Conservation (phyloP, 2,329 filamentous ascomycete species). For the Lasiodiplodia hormozganensis region DNA sequence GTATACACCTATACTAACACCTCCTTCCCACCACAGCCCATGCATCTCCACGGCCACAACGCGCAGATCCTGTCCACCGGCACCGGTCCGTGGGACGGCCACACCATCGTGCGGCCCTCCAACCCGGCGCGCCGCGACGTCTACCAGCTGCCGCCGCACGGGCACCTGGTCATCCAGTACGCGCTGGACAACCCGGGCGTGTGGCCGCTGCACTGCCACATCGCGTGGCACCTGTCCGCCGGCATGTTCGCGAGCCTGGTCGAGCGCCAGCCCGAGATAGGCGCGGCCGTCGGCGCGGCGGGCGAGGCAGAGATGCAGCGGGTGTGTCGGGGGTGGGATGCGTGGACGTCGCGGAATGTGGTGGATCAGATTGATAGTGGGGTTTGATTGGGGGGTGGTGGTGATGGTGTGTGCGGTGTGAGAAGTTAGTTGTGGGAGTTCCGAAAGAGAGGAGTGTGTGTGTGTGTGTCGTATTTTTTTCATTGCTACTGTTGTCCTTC, state of each 20-base stretch:
- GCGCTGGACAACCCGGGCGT: constrained; percentile 45
- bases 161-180: constrained; percentile 44
- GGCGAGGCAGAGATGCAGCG: constrained; percentile 31
- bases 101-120: constrained; percentile 40
- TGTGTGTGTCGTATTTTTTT: neutral
- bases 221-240: constrained; percentile 42
- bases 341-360: constrained; percentile 39
- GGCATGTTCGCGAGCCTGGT: constrained; percentile 39
- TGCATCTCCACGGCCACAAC: constrained; percentile 56
- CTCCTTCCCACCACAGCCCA: neutral
- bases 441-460: too few relatives aligned
- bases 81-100: constrained; percentile 49
- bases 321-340: constrained; percentile 40
- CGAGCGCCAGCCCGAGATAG: constrained; percentile 37
- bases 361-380: constrained; percentile 45
- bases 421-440: too few relatives aligned
- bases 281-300: constrained; percentile 25
- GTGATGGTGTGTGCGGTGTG: too few relatives aligned
- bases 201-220: constrained; percentile 47
- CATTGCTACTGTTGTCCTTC: too few relatives aligned
- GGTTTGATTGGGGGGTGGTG: constrained; percentile 28
- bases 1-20: constrained; percentile 34
- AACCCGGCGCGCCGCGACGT: constrained; percentile 50
- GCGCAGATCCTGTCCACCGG: constrained; percentile 53
- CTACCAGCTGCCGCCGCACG: constrained; percentile 37